Conservation (phyloP, 495 filamentous ascomycete genomes). For the Parathielavia hyrcaniae region DNA sequence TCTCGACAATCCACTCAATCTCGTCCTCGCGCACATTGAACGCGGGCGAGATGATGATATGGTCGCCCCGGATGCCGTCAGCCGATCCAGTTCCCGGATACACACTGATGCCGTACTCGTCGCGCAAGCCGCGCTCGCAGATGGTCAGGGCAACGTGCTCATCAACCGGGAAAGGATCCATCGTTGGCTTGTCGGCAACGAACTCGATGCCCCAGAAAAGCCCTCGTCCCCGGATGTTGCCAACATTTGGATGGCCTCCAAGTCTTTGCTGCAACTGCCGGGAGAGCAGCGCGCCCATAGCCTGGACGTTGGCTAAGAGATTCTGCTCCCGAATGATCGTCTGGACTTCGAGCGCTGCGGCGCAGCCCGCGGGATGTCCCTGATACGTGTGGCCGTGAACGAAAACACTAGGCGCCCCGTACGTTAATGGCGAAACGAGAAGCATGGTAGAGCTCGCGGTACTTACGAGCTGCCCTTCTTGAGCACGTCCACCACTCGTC, state of each 20-base stretch:
- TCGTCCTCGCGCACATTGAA: constrained; percentile 61
- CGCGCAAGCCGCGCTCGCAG: constrained; percentile 46
- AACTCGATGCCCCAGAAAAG: constrained; percentile 61
- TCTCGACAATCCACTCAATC: constrained; percentile 49
- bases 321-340: constrained; percentile 50
- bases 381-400: constrained; percentile 59
- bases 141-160: constrained; percentile 44
- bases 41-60: constrained; percentile 67
- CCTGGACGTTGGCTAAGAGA: constrained; percentile 48
- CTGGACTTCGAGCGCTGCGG: constrained; percentile 56
- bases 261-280: constrained; percentile 41
- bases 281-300: constrained; percentile 48
- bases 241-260: constrained; percentile 49
- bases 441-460: background rate
- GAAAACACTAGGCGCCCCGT: constrained; percentile 35
- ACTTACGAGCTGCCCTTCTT: constrained; percentile 51
- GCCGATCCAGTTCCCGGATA: constrained; percentile 65
- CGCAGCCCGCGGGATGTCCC: constrained; percentile 54
- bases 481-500: constrained; percentile 49
- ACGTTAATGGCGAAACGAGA: constrained; percentile 11
- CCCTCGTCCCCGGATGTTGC: constrained; percentile 58
- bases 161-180: constrained; percentile 43
- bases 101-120: constrained; percentile 55
- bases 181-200: constrained; percentile 45
- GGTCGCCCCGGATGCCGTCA: constrained; percentile 65